phyloP scores from a whole-genome alignment of 192 early-diverging fungal species.

The Umbelopsis vinacea region DNA sequence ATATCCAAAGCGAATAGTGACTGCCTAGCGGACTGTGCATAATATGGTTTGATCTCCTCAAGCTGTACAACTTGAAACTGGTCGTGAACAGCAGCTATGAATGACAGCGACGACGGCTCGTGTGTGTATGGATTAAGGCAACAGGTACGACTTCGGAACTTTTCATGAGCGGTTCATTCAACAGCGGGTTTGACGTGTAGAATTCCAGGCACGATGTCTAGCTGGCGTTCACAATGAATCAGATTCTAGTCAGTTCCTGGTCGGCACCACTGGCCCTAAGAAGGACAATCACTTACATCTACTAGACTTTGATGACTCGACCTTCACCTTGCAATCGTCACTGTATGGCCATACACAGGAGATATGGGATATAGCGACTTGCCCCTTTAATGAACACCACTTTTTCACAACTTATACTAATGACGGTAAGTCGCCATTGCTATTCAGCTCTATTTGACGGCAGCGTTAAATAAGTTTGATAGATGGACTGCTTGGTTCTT shows the following conservation, averaged over 20 bases:
- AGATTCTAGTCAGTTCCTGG: constrained; percentile 75
- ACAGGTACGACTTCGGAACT: constrained; percentile 50
- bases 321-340: constrained; percentile 57
- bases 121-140: constrained; percentile 69
- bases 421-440: constrained; percentile 30
- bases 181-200: too few species aligned
- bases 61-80: neutral
- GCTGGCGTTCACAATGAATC: constrained; percentile 60
- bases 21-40: too few species aligned
- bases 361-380: constrained; percentile 68
- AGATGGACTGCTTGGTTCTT: constrained; percentile 4
- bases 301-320: constrained; percentile 79
- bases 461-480: neutral
- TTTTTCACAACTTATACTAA: constrained; percentile 63
- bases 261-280: constrained; percentile 66
- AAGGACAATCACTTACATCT: constrained; percentile 69
- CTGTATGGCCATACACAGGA: constrained; percentile 69
- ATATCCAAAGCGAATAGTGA: too few species aligned
- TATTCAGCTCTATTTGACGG: neutral
- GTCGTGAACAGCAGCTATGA: neutral
- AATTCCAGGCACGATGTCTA: constrained; percentile 60
- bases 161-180: too few species aligned
- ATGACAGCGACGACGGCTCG: constrained; percentile 40
- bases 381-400: constrained; percentile 57
- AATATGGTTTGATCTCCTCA: too few species aligned